Percentiles rank a stretch among this genome's conserved stretches.
These are phyloP conservation scores for Sherardia arvensis DNA, from an alignment of 257 asterid species.

Conservation along the genomic window DNA sequence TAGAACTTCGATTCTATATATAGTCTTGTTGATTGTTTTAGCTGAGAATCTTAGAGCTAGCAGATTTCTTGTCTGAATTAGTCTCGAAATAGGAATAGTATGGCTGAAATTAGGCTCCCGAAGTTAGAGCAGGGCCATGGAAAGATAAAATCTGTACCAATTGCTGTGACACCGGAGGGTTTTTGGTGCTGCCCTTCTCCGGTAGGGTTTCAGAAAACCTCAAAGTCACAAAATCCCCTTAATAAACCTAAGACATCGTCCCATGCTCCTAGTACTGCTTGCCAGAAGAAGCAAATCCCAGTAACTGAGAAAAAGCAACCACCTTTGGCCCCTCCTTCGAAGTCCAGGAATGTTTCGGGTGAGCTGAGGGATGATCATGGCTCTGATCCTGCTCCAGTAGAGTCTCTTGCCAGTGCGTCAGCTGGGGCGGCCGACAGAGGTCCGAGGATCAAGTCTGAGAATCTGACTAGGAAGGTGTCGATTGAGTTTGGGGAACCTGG, in stretches of 20 bases:
- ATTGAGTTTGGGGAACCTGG: conserved; percentile 94
- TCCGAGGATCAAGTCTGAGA: conserved; percentile 45
- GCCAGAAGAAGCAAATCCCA: conserved; percentile 38
- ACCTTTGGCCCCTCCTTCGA: conserved; percentile 20
- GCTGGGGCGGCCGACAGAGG: conserved; percentile 29
- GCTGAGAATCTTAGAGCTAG: not conserved
- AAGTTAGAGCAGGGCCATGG: conserved; percentile 71
- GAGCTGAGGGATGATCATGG: conserved; percentile 28
- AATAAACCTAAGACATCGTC: conserved; percentile 48
- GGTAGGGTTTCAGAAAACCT: conserved; percentile 63
- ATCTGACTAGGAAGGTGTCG: conserved; percentile 57
- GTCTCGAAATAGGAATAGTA: conserved; percentile 8
- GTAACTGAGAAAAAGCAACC: conserved; percentile 35
- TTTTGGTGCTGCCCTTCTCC: conserved; percentile 99
- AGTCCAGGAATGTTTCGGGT: conserved; percentile 19
- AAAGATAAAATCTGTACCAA: conserved; percentile 70
- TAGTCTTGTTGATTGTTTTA: not conserved
- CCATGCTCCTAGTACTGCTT: conserved; percentile 18
- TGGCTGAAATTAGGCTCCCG: conserved; percentile 62
- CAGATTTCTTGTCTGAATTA: not conserved
- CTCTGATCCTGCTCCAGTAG: conserved; percentile 21
- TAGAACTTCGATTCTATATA: not conserved
- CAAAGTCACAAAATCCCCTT: conserved; percentile 42
- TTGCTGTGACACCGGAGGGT: conserved; percentile 95
- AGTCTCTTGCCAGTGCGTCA: conserved; percentile 23